A percentile compares a stretch with the other conserved stretches of the same genome.
These are phyloP conservation scores for Penicillium waksmanii DNA, from an alignment of 495 filamentous ascomycete species.

Conservation along the genomic window DNA sequence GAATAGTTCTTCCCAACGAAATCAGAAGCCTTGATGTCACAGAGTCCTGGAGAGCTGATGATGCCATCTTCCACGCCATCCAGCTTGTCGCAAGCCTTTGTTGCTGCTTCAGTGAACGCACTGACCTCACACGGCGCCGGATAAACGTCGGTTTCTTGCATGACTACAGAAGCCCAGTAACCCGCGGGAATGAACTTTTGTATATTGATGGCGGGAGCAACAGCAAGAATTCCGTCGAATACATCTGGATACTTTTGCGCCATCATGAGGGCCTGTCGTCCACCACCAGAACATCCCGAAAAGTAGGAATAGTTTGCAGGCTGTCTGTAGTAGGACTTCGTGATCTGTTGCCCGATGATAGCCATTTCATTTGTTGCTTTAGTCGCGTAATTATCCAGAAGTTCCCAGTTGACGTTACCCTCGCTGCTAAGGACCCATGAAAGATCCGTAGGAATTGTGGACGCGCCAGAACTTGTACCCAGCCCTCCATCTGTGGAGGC, in stretches of 20 bases:
- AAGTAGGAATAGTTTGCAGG: conserved; percentile 43
- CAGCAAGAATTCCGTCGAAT: conserved; percentile 66
- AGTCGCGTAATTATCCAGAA: conserved; percentile 43
- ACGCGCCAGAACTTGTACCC: conserved; percentile 26
- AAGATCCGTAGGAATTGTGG: neutral
- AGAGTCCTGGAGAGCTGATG: conserved; percentile 55
- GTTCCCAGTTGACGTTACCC: neutral
- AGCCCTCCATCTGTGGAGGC: conserved; percentile 40
- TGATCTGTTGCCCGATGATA: conserved; percentile 23
- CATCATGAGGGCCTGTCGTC: conserved; percentile 49
- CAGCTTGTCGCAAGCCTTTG: conserved; percentile 47
- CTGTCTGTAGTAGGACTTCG: conserved; percentile 17
- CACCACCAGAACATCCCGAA: conserved; percentile 52
- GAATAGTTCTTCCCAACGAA: conserved; percentile 51
- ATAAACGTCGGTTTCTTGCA: conserved; percentile 40
- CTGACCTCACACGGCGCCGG: conserved; percentile 49
- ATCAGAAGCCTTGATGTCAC: conserved; percentile 49
- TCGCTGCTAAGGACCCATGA: neutral
- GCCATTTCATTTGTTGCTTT: conserved; percentile 41
- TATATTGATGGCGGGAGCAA: conserved; percentile 47
- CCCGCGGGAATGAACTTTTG: conserved; percentile 35
- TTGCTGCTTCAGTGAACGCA: conserved; percentile 43
- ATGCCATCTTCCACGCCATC: conserved; percentile 64
- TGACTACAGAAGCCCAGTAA: conserved; percentile 25
- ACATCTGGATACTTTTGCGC: conserved; percentile 46